Evolutionary conservation across 768 basidiomycete genomes (phyloP).

Genomic region (Imleria badia): DNA sequence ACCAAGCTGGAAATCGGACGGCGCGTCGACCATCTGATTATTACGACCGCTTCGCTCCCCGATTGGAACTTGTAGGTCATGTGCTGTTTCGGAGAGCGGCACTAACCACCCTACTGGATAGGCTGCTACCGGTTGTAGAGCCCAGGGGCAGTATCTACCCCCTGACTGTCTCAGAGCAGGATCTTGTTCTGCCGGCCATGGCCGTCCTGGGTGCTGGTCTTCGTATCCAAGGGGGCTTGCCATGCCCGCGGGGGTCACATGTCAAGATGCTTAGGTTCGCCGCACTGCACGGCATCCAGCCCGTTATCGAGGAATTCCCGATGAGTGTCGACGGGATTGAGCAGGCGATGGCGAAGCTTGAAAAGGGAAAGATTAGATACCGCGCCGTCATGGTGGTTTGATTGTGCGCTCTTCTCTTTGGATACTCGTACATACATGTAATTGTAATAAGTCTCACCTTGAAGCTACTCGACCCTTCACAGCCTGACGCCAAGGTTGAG

Average conservation of each 20-base stretch:
- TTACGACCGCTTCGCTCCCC: conserved; percentile 31
- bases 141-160: conserved; percentile 25
- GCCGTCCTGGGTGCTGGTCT: conserved; percentile 16
- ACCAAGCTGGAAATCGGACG: conserved; percentile 26
- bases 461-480: neutral
- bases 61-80: conserved; percentile 32
- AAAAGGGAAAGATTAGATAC: conserved; percentile 30
- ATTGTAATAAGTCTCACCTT: too few species aligned
- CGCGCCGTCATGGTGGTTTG: conserved; percentile 28
- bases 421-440: neutral
- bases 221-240: conserved; percentile 25
- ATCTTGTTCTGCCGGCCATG: conserved; percentile 24
- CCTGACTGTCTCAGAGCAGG: conserved; percentile 22
- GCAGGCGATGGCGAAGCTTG: conserved; percentile 27
- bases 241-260: conserved; percentile 29
- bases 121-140: conserved; percentile 28
- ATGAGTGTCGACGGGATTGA: conserved; percentile 32
- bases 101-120: conserved; percentile 1
- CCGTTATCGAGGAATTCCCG: conserved; percentile 34
- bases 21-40: conserved; percentile 31
- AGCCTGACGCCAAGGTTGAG: conserved; percentile 7
- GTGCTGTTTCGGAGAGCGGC: neutral
- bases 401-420: neutral
- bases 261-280: conserved; percentile 36
- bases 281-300: conserved; percentile 27